Conservation (phyloP, 2,329 filamentous ascomycete genomes). For the Rugonectria rugulosa region DNA sequence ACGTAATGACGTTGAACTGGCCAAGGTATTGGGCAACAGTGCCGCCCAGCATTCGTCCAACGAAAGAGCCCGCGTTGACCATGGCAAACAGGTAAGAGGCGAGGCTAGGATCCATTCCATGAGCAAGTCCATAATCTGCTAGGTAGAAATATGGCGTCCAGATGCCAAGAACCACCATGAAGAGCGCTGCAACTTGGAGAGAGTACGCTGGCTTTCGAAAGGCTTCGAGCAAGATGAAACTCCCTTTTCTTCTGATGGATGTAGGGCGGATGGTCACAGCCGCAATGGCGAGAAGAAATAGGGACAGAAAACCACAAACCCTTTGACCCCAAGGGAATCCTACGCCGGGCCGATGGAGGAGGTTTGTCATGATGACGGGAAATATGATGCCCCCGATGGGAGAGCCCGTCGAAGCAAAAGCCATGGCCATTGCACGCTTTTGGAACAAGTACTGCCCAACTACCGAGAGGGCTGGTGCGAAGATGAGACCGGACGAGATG, state of each 20-base stretch:
- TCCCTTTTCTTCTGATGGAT: background rate
- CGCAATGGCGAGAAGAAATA: background rate
- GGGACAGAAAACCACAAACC: background rate
- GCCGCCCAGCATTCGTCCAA: background rate
- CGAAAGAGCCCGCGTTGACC: background rate
- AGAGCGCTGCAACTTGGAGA: background rate
- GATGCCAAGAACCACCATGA: background rate
- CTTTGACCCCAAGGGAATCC: background rate
- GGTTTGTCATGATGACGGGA: background rate
- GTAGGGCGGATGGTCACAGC: background rate
- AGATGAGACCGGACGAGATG: background rate
- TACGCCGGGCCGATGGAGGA: background rate
- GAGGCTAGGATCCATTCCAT: background rate
- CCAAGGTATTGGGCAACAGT: background rate
- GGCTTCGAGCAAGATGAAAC: background rate
- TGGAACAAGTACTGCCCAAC: background rate
- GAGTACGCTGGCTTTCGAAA: background rate
- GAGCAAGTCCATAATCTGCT: background rate
- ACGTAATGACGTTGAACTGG: background rate
- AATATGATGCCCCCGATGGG: constrained; percentile 3
- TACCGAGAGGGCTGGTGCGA: background rate
- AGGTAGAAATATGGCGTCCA: background rate
- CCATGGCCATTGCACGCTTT: background rate
- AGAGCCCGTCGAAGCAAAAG: background rate
- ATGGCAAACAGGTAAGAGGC: background rate